These are phyloP conservation scores for Trichoderma koningiopsis DNA, from an alignment of 2,329 filamentous ascomycete species.

Conservation along the genomic window DNA sequence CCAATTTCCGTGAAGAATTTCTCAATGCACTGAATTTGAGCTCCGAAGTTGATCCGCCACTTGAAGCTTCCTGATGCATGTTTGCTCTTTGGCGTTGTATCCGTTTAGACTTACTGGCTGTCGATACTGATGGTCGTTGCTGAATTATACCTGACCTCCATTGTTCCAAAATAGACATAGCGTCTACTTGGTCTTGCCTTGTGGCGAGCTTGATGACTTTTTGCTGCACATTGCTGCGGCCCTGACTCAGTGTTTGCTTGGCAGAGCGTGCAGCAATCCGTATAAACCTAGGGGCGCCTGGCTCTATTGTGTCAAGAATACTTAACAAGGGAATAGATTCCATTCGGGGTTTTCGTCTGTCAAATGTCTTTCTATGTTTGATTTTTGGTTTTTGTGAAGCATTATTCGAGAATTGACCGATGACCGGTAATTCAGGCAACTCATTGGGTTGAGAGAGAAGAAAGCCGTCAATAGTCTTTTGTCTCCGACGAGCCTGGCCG, in stretches of 20 bases:
- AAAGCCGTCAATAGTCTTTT: constrained; percentile 40
- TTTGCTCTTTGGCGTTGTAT: constrained; percentile 25
- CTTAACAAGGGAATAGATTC: constrained; percentile 52
- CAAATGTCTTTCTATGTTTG: constrained; percentile 16
- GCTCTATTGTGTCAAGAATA: constrained; percentile 62
- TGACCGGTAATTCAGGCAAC: background rate
- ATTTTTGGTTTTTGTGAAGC: background rate
- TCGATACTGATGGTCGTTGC: constrained; percentile 42
- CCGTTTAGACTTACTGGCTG: constrained; percentile 29
- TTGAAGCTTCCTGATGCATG: constrained; percentile 26
- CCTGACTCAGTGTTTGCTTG: constrained; percentile 49
- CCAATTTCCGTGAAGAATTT: constrained; percentile 33
- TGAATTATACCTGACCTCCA: constrained; percentile 60
- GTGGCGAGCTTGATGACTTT: constrained; percentile 65
- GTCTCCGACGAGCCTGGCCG: constrained; percentile 30
- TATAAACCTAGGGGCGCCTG: constrained; percentile 58
- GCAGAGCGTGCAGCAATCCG: constrained; percentile 63
- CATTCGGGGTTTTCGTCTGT: constrained; percentile 25
- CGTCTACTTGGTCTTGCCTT: constrained; percentile 63
- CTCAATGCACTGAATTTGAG: background rate
- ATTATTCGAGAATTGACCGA: background rate
- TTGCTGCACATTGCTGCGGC: constrained; percentile 55
- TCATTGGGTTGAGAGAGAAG: constrained; percentile 24
- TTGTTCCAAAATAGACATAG: constrained; percentile 51
- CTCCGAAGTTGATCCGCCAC: background rate